Evolutionary conservation across 768 basidiomycete species (phyloP), one percentile per base, ranked within the genome.

Genomic region (Mycena maculata): DNA sequence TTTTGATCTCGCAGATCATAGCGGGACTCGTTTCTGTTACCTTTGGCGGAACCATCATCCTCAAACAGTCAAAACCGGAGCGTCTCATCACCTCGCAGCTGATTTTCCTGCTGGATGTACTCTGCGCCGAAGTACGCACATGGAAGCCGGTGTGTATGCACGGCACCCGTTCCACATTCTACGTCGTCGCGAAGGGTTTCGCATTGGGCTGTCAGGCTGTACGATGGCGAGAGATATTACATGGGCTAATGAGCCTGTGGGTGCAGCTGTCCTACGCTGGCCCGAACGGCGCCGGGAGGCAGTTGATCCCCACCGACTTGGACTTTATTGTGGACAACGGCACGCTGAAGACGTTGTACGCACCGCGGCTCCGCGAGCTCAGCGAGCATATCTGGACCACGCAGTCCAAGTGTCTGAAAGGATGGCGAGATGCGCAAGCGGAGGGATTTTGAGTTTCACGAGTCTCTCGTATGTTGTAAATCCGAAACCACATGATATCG

Each of bases 121-220:
- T 79, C 49, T 76, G 73, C 22, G 55, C 68, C 6, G 59, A 64
- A 13, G 66, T 78, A 9, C 45, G 60, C 20, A 66, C 73, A 0
- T 75, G 71, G 70, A 81, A 81, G 60, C 78, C 79, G 1, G 50
- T 71, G 10, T 69, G 58, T n/a, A 75, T 78, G 60, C 78, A 79
- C 57, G 62, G 65, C 22, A 76, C 66, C 4, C 76, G 76, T 12
- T 65, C 72, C 16, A 78, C 75, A 7, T 79, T 78, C 65, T 80
- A 80, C 58, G 74, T 72, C 30, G 65, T 78, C 31, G 78, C 75
- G 22, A 72, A 72, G 33, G 77, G 74, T 16, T 69, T 78, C 23
- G 75, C 74, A 2, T 36, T 61, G 11, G 75, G 76, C 13, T 25
- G 23, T 10, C 57, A 65, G 16, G 62, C 60, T 12, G 23, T 60